Base-by-base conservation (phyloP, 108 stramenopile genomes). In the Fragilariopsis cylindrus region DNA sequence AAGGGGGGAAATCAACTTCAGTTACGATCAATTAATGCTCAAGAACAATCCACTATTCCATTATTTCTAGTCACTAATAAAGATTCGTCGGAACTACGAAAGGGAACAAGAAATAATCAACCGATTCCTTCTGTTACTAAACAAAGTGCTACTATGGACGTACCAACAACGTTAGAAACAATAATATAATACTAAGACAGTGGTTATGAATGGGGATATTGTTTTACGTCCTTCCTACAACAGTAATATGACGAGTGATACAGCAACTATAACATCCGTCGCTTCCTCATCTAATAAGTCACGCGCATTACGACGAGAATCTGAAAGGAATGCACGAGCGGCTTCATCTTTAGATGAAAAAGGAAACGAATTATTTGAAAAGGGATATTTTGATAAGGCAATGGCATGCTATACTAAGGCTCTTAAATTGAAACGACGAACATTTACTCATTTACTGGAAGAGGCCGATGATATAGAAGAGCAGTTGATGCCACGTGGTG, bases 291-390 rank as follows among this genome's bases (percentile, higher is more conserved):
- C 16, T 44, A 63, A 44, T n/a, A 68, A 68, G 49, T 47, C 67
- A 5, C 48, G 49, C 0, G 70, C 70, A 2, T 5, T 58, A 5
- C 70, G 70, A n/a, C 70, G 70, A 46, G 74, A 80, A 48, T n/a
- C 72, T 21, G 74, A 65, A 16, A 73, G 79, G 13, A 80, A 68
- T 13, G 79, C 79, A 15, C 57, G 74, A 57, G 86, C 86, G 0
- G 87, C 84, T 1, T 57, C 76, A 18, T 82, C 84, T 41, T 57
- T 88, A 63, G 87, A 88, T 56, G 65, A 76, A 41, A 72, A 64
- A 21, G 87, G 82, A 39, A 83, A 88, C 65, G 66, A 77, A 16
- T 65, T 78, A 47, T 88, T 88, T 69, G 87, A 83, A 72, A 19
- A 62, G 60, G 87, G 87, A 46, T 57, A 82, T 45, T 85, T 77